These are phyloP conservation scores for Taphrina confusa DNA, from an alignment of 1,139 yeast species.

Conservation along the genomic window DNA sequence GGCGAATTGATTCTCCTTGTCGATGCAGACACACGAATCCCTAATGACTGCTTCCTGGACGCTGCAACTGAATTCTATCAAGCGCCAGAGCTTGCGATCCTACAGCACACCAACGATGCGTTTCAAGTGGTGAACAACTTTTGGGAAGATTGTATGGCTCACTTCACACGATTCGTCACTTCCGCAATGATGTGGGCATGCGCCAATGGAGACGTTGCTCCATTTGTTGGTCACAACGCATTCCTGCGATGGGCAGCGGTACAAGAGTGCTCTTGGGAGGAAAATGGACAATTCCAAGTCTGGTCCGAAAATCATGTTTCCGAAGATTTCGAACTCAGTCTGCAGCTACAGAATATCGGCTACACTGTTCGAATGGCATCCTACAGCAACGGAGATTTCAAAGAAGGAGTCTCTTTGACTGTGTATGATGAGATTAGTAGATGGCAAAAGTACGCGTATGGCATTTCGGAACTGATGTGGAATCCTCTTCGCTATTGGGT, in stretches of 20 bases:
- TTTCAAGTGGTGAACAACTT: conserved; percentile 38
- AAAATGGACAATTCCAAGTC: conserved; percentile 36
- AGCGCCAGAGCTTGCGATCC: conserved; percentile 39
- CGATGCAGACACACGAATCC: conserved; percentile 40
- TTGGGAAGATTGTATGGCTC: conserved; percentile 39
- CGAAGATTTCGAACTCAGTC: conserved; percentile 39
- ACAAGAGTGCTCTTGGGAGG: conserved; percentile 38
- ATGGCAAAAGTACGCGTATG: conserved; percentile 40
- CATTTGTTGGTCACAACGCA: conserved; percentile 40
- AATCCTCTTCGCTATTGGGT: conserved; percentile 37
- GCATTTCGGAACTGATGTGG: conserved; percentile 38
- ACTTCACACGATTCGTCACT: conserved; percentile 39
- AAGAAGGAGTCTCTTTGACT: conserved; percentile 39
- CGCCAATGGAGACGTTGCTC: conserved; percentile 39
- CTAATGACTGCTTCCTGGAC: conserved; percentile 39
- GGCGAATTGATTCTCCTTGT: conserved; percentile 39
- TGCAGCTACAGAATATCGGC: conserved; percentile 38
- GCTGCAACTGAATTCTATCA: conserved; percentile 39
- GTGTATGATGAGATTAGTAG: conserved; percentile 40
- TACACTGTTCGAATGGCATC: conserved; percentile 36
- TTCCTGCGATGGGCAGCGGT: conserved; percentile 39
- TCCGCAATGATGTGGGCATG: conserved; percentile 39
- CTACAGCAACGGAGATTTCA: conserved; percentile 37
- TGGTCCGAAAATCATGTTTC: conserved; percentile 40
- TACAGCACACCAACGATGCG: conserved; percentile 39